phyloP scores from a whole-genome alignment of 257 asterid species.

The Anisodus acutangulus region DNA sequence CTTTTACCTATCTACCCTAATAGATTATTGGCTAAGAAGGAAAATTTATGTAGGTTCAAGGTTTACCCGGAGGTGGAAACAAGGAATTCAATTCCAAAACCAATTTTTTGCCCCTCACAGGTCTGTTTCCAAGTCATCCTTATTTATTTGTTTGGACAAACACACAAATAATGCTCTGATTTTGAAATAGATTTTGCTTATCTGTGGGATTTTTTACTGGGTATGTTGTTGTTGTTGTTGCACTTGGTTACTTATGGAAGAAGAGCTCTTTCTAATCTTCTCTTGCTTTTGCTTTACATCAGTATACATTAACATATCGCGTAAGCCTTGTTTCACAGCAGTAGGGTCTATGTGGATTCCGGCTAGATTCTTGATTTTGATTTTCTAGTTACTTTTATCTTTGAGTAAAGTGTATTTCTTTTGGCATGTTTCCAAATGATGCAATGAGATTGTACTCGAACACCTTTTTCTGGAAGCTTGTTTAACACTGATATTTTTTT shows the following conservation, averaged over 20 bases:
- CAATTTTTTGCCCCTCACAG: conserved; percentile 89
- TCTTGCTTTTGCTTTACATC: conserved; percentile 10
- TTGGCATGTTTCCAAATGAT: conserved; percentile 2
- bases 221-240: too few relatives aligned
- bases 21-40: conserved; percentile 34
- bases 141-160: neutral
- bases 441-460: neutral
- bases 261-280: neutral
- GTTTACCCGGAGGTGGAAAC: conserved; percentile 97
- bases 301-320: neutral
- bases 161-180: neutral
- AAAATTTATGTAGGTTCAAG: conserved; percentile 63
- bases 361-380: neutral
- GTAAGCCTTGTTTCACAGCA: neutral
- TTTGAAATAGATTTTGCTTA: neutral
- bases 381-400: neutral
- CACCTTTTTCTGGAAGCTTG: conserved; percentile 6
- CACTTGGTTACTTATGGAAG: conserved; percentile 10
- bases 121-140: conserved; percentile 46
- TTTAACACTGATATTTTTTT: neutral
- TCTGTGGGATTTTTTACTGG: neutral
- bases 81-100: conserved; percentile 69
- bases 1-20: neutral
- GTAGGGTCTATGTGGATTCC: conserved; percentile 10
- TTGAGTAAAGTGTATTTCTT: neutral